phyloP scores from a whole-genome alignment of 768 basidiomycete genomes.

The Suillus occidentalis region DNA sequence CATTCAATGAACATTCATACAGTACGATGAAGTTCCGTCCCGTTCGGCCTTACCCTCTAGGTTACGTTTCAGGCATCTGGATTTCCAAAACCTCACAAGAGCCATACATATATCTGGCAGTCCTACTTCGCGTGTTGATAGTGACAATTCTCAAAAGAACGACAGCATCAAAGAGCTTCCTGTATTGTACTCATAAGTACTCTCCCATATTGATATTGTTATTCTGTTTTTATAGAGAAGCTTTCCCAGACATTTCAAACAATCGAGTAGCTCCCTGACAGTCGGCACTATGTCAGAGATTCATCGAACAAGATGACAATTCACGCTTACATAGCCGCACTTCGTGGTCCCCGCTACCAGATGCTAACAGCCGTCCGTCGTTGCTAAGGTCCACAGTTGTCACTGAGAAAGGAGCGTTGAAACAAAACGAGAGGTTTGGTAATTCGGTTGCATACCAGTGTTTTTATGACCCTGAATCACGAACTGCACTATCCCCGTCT shows the following conservation, averaged over 20 bases:
- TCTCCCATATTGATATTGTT: too few species aligned
- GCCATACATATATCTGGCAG: neutral
- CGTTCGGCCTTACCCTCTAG: too few species aligned
- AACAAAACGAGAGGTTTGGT: constrained; percentile 5
- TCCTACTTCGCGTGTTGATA: neutral
- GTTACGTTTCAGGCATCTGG: neutral
- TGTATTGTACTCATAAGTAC: neutral
- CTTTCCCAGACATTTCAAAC: neutral
- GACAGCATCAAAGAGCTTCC: neutral
- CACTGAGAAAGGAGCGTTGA: neutral
- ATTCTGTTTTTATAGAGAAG: neutral
- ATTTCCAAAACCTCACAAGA: neutral
- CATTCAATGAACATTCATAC: too few species aligned
- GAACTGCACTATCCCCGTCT: constrained; percentile 78
- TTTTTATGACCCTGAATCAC: constrained; percentile 85
- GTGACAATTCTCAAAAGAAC: neutral
- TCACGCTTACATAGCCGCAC: constrained; percentile 61
- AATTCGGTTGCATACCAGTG: constrained; percentile 44
- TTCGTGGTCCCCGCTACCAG: constrained; percentile 71
- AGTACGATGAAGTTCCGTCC: too few species aligned
- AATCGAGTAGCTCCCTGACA: constrained; percentile 2
- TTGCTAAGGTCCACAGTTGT: constrained; percentile 55
- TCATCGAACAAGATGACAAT: neutral
- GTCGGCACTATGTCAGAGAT: neutral
- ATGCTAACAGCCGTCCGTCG: constrained; percentile 60